phyloP scores from a whole-genome alignment of 305 asterid species.

The Petunia hybrid region DNA sequence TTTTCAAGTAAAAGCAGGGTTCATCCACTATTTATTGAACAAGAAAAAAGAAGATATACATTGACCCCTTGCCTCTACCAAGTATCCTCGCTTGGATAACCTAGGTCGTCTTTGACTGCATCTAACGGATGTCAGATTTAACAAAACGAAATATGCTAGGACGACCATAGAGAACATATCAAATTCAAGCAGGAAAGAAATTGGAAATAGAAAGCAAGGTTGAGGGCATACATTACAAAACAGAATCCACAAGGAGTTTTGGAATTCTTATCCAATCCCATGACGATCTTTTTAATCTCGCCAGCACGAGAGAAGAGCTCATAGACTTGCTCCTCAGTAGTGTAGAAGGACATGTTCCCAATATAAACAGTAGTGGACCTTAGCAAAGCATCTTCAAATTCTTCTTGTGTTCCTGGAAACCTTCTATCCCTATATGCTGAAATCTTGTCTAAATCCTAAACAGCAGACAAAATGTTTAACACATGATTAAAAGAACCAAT shows the following conservation, averaged over 20 bases:
- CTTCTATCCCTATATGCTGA: constrained; percentile 94
- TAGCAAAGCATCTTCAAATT: constrained; percentile 78
- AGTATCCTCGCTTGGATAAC: not conserved
- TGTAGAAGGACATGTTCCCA: constrained; percentile 96
- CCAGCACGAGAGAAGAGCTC: constrained; percentile 94
- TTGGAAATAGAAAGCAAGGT: constrained; percentile 6
- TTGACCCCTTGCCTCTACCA: constrained; percentile 19
- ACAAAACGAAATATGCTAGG: not conserved
- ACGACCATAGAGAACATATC: not conserved
- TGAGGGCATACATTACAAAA: constrained; percentile 70
- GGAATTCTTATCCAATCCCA: constrained; percentile 96
- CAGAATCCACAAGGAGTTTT: constrained; percentile 99
- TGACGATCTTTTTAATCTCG: constrained; percentile 87
- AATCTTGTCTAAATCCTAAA: constrained; percentile 81
- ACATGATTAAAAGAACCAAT: not conserved
- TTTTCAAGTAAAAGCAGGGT: not conserved
- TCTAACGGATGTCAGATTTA: not conserved
- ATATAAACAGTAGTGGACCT: constrained; percentile 75
- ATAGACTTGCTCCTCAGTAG: constrained; percentile 97
- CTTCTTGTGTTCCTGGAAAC: constrained; percentile 92
- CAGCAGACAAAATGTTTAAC: not conserved
- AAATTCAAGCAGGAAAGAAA: not conserved
- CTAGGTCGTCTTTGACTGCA: not conserved
- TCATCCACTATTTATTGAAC: not conserved
- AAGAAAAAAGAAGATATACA: not conserved